A percentile compares a stretch with the other conserved stretches of the same genome.
Evolutionary conservation across 768 basidiomycete genomes (phyloP).

Genomic region (Clitopilus hobsonii): DNA sequence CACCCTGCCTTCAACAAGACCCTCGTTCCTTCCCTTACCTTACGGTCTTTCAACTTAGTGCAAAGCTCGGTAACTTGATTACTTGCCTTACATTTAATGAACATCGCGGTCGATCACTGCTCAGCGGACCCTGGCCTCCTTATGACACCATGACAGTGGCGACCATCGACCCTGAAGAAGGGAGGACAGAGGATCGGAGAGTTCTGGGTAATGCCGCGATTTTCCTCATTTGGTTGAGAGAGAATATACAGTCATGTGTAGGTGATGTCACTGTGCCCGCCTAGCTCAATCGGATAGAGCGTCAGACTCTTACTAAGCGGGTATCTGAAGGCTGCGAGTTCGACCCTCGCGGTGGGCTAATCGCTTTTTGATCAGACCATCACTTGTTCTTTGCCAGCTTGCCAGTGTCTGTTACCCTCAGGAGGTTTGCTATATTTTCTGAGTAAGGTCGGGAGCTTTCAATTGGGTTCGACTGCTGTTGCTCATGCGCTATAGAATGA

Average conservation of each 20-base stretch:
- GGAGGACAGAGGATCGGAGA: not conserved
- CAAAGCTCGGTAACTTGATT: not conserved
- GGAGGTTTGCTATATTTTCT: too few species aligned
- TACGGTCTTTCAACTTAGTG: not conserved
- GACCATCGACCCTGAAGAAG: not conserved
- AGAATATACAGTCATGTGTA: not conserved
- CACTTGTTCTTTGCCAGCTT: not conserved
- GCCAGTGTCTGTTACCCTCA: too few species aligned
- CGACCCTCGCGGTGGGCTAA: constrained; percentile 81
- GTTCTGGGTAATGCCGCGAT: not conserved
- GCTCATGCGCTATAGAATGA: too few species aligned
- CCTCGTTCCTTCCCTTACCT: not conserved
- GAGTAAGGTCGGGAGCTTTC: too few species aligned
- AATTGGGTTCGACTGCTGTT: too few species aligned
- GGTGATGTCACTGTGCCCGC: constrained; percentile 29
- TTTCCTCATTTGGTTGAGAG: not conserved
- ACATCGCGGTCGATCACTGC: not conserved
- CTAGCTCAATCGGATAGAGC: constrained; percentile 67
- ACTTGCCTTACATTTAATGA: not conserved
- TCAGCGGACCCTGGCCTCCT: not conserved
- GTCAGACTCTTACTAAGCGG: constrained; percentile 46
- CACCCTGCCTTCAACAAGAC: not conserved
- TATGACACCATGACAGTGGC: not conserved
- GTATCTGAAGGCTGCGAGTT: constrained; percentile 82
- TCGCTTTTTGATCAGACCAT: not conserved